Evolutionary conservation across 2,329 filamentous ascomycete genomes (phyloP), one percentile per base, ranked within the genome.

Genomic region (Ceratocystis albifundus): DNA sequence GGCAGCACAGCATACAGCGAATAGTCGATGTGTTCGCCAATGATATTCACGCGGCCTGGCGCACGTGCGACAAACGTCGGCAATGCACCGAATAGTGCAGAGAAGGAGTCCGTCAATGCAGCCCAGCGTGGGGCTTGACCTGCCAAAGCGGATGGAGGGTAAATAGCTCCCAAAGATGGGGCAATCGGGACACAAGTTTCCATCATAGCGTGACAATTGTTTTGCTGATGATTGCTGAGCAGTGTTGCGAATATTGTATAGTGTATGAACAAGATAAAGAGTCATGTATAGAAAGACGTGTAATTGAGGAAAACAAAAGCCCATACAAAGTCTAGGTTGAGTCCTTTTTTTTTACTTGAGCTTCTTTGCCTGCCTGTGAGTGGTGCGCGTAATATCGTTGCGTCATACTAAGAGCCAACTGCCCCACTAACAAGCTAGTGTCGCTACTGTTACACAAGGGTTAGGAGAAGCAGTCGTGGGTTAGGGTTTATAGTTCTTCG

Each of bases 11-110:
- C 87, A 80, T 97, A 99, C 22, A 99, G 84, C 15, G 90, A 96
- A 79, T 99, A 99, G 79, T 99, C 94, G 73, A 99, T 96, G 79
- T 99, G 94, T 81, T 99, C 94, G 75, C 94, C 94, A 74, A 99
- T 96, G 73, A 99, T 94, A 79, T 97, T 97, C 70, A 99, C 94
- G 70, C 94, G 85, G 68, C 94, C 94, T 0, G 94, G 94, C 66
- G 92, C 96, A 69, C 94, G 87, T 8, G 93, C 84, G 22, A 97
- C 85, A 72, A 96, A 96, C 68, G 88, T 82, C 48, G 92, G 86
- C 17, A 81, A 78, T 64, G 84, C 81, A 71, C 85, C 86, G 76
- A 93, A 96, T 53, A 77, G 78, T 67, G 82, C 76, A 70, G 86
- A 79, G 77, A 97, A 97, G 70, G 82, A 81, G 64, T 82, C 77